phyloP scores from a whole-genome alignment of 192 early-diverging fungal genomes.

The Coemansia sp. region DNA sequence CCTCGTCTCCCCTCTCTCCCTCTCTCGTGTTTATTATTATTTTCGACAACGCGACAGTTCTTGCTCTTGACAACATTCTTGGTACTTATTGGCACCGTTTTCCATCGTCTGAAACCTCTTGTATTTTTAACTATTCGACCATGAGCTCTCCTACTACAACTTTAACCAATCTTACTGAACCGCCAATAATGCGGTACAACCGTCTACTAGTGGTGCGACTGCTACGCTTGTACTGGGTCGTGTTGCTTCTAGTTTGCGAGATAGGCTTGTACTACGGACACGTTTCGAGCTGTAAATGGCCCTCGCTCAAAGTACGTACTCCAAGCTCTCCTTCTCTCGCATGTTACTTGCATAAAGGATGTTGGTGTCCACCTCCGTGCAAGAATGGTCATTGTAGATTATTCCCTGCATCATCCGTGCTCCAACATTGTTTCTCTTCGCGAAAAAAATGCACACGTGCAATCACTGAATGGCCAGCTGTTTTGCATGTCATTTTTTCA shows the following conservation, averaged over 20 bases:
- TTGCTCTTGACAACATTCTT: background rate
- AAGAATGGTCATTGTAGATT: background rate
- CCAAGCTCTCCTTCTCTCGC: background rate
- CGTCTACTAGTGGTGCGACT: conserved; percentile 9
- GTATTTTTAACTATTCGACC: background rate
- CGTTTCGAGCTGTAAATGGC: conserved; percentile 38
- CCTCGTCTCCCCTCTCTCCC: background rate
- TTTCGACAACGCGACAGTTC: background rate
- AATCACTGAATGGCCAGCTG: background rate
- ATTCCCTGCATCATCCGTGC: background rate
- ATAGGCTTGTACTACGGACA: conserved; percentile 34
- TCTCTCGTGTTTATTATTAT: background rate
- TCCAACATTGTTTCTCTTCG: background rate
- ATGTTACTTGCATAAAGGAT: background rate
- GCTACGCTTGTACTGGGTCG: conserved; percentile 33
- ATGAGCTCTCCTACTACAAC: background rate
- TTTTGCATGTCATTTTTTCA: background rate
- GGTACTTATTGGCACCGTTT: background rate
- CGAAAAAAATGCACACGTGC: background rate
- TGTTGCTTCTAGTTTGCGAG: conserved; percentile 37
- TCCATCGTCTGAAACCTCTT: background rate
- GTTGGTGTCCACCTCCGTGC: background rate
- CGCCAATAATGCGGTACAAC: background rate
- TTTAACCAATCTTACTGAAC: background rate
- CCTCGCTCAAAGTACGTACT: conserved; percentile 8